Base-by-base conservation (phyloP, 768 basidiomycete genomes). In the Cystobasidium ongulense region DNA sequence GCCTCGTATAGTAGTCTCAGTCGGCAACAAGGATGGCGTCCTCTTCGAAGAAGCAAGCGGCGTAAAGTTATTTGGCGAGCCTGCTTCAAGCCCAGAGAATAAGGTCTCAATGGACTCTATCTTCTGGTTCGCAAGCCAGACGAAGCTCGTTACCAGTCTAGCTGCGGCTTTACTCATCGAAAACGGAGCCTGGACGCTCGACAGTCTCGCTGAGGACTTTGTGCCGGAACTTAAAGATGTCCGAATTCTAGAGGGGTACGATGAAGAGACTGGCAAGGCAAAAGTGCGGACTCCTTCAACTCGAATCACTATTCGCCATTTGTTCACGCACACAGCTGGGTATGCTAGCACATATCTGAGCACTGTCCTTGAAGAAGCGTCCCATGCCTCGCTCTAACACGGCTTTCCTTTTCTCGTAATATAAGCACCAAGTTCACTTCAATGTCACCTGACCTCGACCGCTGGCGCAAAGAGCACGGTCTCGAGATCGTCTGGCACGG, bases 41-140 rank as follows among this genome's bases (percentile, higher is more conserved):
- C 36, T 68, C 66, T 33, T 53, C 46, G 70, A 71, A 46, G 35
- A 66, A 23, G 35, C 61, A 43, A 27, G 46, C 59, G 31, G 33
- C n/a, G 76, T 76, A 31, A 73, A 74, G 23, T 59, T 67, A 25
- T 74, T 66, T 33, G 78, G 72, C 1, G 76, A 73, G 50, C 74
- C 76, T 10, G 73, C 65, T 35, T 75, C 65, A 31, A 75, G 70
- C n/a, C 13, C 13, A 23, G 7, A 61, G 8, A 62, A 68, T 17
- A 25, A 68, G 25, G 66, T 65, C 17, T 21, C 17, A 29, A 7
- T 62, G 66, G 46, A 62, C 25, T 68, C 66, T 18, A 68, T 68
- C 43, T 68, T 72, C 23, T 72, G 70, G 70, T 36, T 72, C 25
- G 70, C 70, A 18, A 65, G 61, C 57, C 27, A 31, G n/a, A 72